A percentile compares a stretch with the other conserved stretches of the same genome.
Evolutionary conservation across 805 yeast genomes (phyloP).

Genomic region (Nakazawaea ernobii): DNA sequence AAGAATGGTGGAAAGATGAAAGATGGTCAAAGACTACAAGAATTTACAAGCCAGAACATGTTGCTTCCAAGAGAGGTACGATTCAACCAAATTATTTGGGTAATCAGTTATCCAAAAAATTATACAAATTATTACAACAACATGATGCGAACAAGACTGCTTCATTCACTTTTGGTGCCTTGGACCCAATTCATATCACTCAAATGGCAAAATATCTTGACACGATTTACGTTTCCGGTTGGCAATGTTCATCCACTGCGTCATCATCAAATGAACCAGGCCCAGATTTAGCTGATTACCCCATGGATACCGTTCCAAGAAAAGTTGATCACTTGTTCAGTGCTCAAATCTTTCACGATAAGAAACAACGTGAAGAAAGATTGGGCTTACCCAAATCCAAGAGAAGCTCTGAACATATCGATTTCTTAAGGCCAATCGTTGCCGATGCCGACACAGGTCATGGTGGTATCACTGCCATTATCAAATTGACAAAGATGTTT

Average conservation of each 20-base stretch:
- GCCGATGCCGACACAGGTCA: slow-evolving; percentile 99
- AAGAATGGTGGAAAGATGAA: slow-evolving; percentile 90
- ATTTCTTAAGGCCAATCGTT: slow-evolving; percentile 88
- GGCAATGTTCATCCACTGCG: slow-evolving; percentile 99
- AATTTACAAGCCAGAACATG: slow-evolving; percentile 81
- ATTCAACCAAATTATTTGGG: slow-evolving; percentile 73
- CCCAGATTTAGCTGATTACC: slow-evolving; percentile 97
- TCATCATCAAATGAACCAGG: slow-evolving; percentile 97
- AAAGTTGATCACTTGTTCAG: slow-evolving; percentile 95
- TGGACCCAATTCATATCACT: slow-evolving; percentile 91
- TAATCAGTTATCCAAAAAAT: slow-evolving; percentile 73
- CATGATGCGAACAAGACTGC: slow-evolving; percentile 71
- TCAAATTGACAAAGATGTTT: slow-evolving; percentile 91
- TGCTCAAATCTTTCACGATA: slow-evolving; percentile 95
- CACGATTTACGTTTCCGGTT: slow-evolving; percentile 90
- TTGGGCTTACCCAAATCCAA: slow-evolving; percentile 53
- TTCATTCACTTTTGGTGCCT: slow-evolving; percentile 90
- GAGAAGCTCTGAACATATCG: slow-evolving; percentile 69
- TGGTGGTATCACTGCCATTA: slow-evolving; percentile 96
- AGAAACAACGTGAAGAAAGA: slow-evolving; percentile 90
- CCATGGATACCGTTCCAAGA: slow-evolving; percentile 98
- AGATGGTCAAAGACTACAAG: slow-evolving; percentile 89
- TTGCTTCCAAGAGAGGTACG: slow-evolving; percentile 84
- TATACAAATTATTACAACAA: slow-evolving; percentile 61
- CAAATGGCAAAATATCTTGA: slow-evolving; percentile 97